phyloP scores from a whole-genome alignment of 2,329 filamentous ascomycete species.

The Fusarium foetens region DNA sequence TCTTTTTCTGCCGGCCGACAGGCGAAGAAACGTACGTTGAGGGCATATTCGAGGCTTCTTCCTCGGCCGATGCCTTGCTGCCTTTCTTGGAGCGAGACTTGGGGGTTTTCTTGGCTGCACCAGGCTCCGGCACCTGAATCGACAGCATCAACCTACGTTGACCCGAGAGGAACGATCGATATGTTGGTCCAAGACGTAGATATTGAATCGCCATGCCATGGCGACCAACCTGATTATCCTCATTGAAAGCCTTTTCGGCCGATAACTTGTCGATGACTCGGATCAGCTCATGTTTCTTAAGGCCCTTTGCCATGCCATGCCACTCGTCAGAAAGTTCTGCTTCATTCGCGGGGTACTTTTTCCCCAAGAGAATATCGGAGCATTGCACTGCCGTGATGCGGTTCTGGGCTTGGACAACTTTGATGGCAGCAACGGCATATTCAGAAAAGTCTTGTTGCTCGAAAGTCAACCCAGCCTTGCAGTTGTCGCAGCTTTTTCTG shows the following conservation, averaged over 20 bases:
- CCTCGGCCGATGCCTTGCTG: conserved; percentile 51
- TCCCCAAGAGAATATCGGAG: conserved; percentile 84
- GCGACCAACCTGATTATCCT: conserved; percentile 67
- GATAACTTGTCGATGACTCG: conserved; percentile 83
- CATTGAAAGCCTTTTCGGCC: conserved; percentile 76
- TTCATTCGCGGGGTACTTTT: conserved; percentile 67
- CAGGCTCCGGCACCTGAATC: conserved; percentile 52
- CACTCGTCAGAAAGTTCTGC: conserved; percentile 64
- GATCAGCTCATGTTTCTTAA: conserved; percentile 81
- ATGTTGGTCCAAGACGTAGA: conserved; percentile 60
- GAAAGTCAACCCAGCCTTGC: conserved; percentile 76
- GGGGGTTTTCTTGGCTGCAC: conserved; percentile 44
- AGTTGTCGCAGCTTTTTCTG: conserved; percentile 86
- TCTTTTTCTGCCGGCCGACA: conserved; percentile 50
- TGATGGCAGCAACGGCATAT: conserved; percentile 76
- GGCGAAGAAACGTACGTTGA: conserved; percentile 65
- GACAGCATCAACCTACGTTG: conserved; percentile 58
- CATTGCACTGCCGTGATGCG: conserved; percentile 81
- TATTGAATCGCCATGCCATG: conserved; percentile 79
- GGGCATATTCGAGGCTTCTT: conserved; percentile 54
- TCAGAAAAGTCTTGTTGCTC: conserved; percentile 80
- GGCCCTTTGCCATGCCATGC: conserved; percentile 73
- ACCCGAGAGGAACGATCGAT: conserved; percentile 56
- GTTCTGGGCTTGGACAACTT: conserved; percentile 69
- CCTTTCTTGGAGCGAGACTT: conserved; percentile 50